Percentiles rank a stretch among this genome's conserved stretches.
These are phyloP conservation scores for Annulohypoxylon nitens DNA, from an alignment of 495 filamentous ascomycete species.

Conservation along the genomic window DNA sequence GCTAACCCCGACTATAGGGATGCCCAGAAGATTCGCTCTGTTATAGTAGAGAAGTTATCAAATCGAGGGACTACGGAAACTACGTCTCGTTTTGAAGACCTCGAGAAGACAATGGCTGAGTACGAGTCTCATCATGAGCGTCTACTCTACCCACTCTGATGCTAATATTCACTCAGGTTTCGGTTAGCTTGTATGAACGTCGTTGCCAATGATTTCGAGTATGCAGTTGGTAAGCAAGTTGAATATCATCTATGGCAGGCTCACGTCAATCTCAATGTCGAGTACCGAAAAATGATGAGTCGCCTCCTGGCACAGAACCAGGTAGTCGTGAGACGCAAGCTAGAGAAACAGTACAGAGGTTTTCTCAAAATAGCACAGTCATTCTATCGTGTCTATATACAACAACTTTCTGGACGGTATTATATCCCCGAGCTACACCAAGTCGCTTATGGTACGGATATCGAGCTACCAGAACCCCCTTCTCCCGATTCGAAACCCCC, in stretches of 20 bases:
- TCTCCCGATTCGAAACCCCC: constrained; percentile 57
- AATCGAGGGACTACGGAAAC: constrained; percentile 40
- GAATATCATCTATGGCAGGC: constrained; percentile 83
- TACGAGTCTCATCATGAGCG: constrained; percentile 34
- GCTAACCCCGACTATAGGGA: constrained; percentile 43
- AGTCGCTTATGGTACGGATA: constrained; percentile 75
- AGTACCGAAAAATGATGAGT: constrained; percentile 74
- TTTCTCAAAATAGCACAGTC: constrained; percentile 88
- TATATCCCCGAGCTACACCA: constrained; percentile 79
- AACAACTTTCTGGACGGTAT: constrained; percentile 79
- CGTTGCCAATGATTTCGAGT: constrained; percentile 79
- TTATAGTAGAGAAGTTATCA: constrained; percentile 45
- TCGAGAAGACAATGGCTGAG: constrained; percentile 50
- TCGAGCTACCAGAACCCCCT: constrained; percentile 58
- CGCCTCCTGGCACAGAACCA: constrained; percentile 64
- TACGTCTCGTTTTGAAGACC: constrained; percentile 50
- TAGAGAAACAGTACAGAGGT: constrained; percentile 80
- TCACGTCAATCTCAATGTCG: constrained; percentile 80
- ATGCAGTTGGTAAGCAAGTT: constrained; percentile 70
- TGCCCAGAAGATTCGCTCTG: constrained; percentile 51
- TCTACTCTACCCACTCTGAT: constrained; percentile 31
- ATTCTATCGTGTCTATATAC: constrained; percentile 89
- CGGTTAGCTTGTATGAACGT: constrained; percentile 76
- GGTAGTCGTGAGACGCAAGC: constrained; percentile 81
- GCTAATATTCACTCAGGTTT: constrained; percentile 65